Conservation (phyloP, 345 rosid genomes). For the Eucalyptus marginata region DNA sequence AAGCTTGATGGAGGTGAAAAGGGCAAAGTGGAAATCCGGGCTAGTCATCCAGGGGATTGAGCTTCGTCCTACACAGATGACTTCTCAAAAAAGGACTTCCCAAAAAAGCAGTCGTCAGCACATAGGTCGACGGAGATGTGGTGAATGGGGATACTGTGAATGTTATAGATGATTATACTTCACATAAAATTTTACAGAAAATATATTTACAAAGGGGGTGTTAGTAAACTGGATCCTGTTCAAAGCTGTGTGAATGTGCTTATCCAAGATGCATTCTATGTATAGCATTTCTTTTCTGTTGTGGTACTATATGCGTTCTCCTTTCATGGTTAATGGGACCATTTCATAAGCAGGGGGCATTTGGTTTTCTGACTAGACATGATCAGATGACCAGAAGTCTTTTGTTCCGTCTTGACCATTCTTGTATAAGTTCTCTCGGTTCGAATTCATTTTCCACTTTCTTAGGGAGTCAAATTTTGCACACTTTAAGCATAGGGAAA, state of each 20-base stretch:
- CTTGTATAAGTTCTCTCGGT: background rate
- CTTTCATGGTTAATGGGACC: background rate
- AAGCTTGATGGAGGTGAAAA: conserved; percentile 22
- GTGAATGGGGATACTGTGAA: background rate
- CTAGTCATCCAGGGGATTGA: conserved; percentile 50
- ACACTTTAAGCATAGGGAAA: background rate
- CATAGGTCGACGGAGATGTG: background rate
- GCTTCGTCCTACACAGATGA: conserved; percentile 26
- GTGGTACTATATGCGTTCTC: background rate
- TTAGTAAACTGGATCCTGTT: background rate
- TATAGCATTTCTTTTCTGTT: background rate
- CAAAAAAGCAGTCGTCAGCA: background rate
- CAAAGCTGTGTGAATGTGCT: background rate
- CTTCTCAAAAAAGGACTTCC: background rate
- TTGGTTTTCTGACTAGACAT: background rate
- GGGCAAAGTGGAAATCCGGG: conserved; percentile 49
- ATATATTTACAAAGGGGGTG: background rate
- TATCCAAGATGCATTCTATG: background rate
- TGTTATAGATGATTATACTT: background rate
- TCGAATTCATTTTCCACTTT: background rate
- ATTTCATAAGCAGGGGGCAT: background rate
- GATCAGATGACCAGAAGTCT: background rate
- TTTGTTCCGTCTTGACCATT: background rate
- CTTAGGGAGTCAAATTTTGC: background rate
- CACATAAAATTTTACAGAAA: background rate